Evolutionary conservation across 2,329 filamentous ascomycete species (phyloP).

Genomic region (Xylaria sp.): DNA sequence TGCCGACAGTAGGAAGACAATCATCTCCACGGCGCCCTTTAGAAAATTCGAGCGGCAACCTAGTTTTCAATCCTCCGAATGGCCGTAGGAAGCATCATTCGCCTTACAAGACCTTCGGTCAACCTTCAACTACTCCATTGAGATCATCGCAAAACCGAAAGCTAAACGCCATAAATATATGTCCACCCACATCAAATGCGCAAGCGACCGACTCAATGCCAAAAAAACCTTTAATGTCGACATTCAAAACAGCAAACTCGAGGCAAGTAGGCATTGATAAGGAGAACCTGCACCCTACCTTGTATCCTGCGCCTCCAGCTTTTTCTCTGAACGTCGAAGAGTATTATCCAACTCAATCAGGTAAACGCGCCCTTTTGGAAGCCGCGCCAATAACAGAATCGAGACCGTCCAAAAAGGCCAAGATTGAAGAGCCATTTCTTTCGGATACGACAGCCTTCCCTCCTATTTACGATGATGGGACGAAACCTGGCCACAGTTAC

Average conservation of each 20-base stretch:
- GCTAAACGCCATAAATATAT: slow-evolving; percentile 75
- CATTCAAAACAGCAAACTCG: slow-evolving; percentile 66
- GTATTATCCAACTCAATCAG: slow-evolving; percentile 63
- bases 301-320: slow-evolving; percentile 61
- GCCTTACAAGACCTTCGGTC: slow-evolving; percentile 72
- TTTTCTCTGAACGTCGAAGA: slow-evolving; percentile 64
- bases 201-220: slow-evolving; percentile 74
- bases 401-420: slow-evolving; percentile 74
- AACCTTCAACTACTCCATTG: slow-evolving; percentile 71
- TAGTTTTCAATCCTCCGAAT: slow-evolving; percentile 73
- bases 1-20: slow-evolving; percentile 62
- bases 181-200: slow-evolving; percentile 67
- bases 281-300: slow-evolving; percentile 65
- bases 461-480: slow-evolving; percentile 82
- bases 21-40: slow-evolving; percentile 59
- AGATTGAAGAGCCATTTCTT: slow-evolving; percentile 66
- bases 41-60: slow-evolving; percentile 67
- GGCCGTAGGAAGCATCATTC: slow-evolving; percentile 68
- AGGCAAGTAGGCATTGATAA: slow-evolving; percentile 59
- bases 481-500: slow-evolving; percentile 92
- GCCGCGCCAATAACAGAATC: slow-evolving; percentile 77
- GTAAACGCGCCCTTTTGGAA: slow-evolving; percentile 76
- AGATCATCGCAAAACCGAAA: slow-evolving; percentile 65
- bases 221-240: slow-evolving; percentile 73
- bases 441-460: slow-evolving; percentile 85